These are phyloP conservation scores for Echinochloa phyllopogon DNA, from an alignment of 176 grass and related monocot genomes.

Conservation along the genomic window DNA sequence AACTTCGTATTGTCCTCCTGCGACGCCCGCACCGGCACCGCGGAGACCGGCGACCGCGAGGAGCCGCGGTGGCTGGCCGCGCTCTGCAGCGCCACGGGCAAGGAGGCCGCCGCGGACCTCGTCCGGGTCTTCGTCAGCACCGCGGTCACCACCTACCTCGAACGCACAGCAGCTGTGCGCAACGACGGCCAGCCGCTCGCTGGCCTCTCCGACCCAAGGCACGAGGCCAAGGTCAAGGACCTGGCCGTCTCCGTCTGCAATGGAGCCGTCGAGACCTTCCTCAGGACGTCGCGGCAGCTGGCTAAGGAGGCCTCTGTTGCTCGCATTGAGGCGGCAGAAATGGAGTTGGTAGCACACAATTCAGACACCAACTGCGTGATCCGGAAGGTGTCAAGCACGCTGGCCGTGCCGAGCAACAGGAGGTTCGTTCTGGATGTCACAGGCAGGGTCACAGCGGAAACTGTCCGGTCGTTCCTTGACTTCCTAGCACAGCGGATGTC, in stretches of 20 bases:
- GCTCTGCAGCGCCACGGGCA: conserved; percentile 63
- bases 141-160: conserved; percentile 72
- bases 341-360: background rate
- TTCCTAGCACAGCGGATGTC: conserved; percentile 59
- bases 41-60: background rate
- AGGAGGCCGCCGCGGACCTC: conserved; percentile 69
- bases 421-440: conserved; percentile 85
- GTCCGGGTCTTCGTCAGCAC: conserved; percentile 79
- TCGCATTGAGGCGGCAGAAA: background rate
- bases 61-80: conserved; percentile 59
- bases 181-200: conserved; percentile 44
- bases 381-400: conserved; percentile 61
- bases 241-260: conserved; percentile 81
- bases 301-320: conserved; percentile 35
- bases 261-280: conserved; percentile 79
- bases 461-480: conserved; percentile 77
- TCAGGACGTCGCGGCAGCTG: conserved; percentile 71
- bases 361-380: conserved; percentile 19
- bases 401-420: conserved; percentile 68
- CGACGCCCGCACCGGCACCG: background rate
- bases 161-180: conserved; percentile 43
- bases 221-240: conserved; percentile 82
- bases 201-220: conserved; percentile 58
- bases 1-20: conserved; percentile 66
- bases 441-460: conserved; percentile 73